Base-by-base conservation (phyloP, 345 rosid genomes). In the Hibiscus syriacus region DNA sequence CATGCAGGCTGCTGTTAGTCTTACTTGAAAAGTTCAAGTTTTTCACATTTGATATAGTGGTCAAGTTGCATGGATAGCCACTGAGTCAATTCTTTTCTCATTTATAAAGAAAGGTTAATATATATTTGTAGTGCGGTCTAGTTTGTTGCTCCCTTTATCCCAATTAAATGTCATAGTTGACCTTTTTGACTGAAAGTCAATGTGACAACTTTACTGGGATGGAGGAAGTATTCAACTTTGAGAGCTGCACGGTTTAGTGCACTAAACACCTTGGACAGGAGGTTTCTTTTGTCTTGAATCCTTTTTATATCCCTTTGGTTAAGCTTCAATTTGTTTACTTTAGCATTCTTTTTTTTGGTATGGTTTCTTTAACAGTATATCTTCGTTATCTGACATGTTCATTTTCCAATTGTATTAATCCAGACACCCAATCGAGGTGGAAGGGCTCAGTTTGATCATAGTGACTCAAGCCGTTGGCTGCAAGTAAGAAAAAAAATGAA, bases 391-490 rank as follows among this genome's bases (percentile, higher is more conserved):
- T 68, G 3, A 54, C 61, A 27, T 61, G 27, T 32, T 63, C 48
- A 27, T 27, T 34, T 36, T 66, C 41, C 30, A 17, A 27, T 55
- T 62, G 55, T 49, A 48, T 64, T 72, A 77, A 58, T 78, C 70
- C 88, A 94, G 99, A 79, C 88, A 66, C 77, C 92, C 57, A 86
- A 68, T 55, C 85, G 87, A 86, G 86, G 86, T 80, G 83, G 78
- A 71, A 89, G 91, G 83, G 88, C 83, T 73, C 82, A 84, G 32
- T 81, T 80, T 38, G 99, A 94, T 72, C 96, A 94, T 66, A 67
- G 70, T 59, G 98, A 94, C 73, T 87, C 96, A 70, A 85, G 73
- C 54, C 91, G 96, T 62, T 94, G 98, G 98, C 87, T 94, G 77
- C 99, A 86, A 77, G 99, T 94, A 82, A 87, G 98, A n/a, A n/a